phyloP scores from a whole-genome alignment of 306 rosid genomes.

The Fagus crenata region DNA sequence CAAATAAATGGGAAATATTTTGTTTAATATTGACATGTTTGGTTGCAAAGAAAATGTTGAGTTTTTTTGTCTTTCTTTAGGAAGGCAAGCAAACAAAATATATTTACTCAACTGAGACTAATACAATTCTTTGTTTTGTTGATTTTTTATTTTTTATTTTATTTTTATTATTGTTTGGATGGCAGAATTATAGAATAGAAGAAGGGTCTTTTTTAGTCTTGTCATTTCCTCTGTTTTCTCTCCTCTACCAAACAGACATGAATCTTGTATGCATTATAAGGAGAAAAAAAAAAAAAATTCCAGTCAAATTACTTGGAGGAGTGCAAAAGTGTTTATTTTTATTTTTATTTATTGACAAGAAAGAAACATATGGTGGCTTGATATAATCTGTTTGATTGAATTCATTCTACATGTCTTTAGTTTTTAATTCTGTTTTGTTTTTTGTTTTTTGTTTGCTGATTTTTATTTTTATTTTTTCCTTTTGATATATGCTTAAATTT shows the following conservation, averaged over 20 bases:
- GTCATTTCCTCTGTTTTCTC: background rate
- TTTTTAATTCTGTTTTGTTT: background rate
- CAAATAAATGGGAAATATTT: background rate
- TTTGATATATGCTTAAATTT: no score
- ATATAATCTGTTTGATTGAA: background rate
- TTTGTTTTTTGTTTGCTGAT: background rate
- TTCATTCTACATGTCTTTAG: background rate
- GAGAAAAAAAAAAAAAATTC: background rate
- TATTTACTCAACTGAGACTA: background rate
- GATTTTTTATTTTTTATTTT: background rate
- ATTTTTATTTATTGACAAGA: background rate
- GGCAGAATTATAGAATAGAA: background rate
- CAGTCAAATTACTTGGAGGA: background rate
- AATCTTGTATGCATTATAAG: background rate
- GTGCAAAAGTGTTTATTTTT: background rate
- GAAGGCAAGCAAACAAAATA: background rate
- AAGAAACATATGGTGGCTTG: background rate
- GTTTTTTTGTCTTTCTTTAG: background rate
- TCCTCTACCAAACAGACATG: background rate
- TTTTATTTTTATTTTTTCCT: background rate
- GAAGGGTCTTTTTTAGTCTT: background rate
- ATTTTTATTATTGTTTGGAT: background rate
- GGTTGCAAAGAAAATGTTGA: conserved; percentile 19
- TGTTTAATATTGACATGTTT: conserved; percentile 9
- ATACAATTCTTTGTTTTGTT: background rate